phyloP scores from a whole-genome alignment of 768 basidiomycete genomes.

The Xanthoconium purpureum region DNA sequence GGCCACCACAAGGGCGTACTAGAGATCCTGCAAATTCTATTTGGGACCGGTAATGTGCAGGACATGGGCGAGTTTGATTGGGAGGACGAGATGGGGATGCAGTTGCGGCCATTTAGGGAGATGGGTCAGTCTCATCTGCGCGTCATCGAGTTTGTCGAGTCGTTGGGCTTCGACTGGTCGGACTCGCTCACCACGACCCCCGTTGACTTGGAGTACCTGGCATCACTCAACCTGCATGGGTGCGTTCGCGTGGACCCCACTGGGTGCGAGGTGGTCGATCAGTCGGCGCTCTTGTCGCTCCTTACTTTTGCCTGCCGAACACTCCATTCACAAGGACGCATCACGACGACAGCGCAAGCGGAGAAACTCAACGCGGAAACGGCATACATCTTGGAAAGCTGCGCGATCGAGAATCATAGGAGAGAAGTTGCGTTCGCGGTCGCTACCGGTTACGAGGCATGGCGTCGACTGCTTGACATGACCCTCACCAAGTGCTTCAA shows the following conservation, averaged over 20 bases:
- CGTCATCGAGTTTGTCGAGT: constrained; percentile 85
- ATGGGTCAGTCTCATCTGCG: constrained; percentile 80
- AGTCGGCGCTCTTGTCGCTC: constrained; percentile 66
- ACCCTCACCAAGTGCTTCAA: constrained; percentile 84
- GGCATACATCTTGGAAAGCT: constrained; percentile 75
- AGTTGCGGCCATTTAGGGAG: constrained; percentile 60
- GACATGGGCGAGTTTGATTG: constrained; percentile 36
- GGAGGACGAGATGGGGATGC: constrained; percentile 35
- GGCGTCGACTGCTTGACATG: constrained; percentile 83
- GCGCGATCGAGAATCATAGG: constrained; percentile 84
- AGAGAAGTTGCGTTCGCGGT: constrained; percentile 74
- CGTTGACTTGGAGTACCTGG: constrained; percentile 61
- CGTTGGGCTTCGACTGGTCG: constrained; percentile 84
- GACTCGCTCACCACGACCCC: constrained; percentile 64
- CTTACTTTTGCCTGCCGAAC: constrained; percentile 57
- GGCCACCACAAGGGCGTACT: constrained; percentile 70
- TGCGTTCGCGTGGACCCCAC: constrained; percentile 65
- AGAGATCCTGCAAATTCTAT: constrained; percentile 78
- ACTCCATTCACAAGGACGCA: constrained; percentile 64
- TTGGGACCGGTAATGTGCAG: constrained; percentile 58
- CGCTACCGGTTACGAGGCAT: constrained; percentile 71
- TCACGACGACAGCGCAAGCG: constrained; percentile 58
- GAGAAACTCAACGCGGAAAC: constrained; percentile 70
- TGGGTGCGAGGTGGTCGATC: constrained; percentile 83
- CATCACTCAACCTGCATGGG: constrained; percentile 61